Evolutionary conservation across 192 early-diverging fungal species (phyloP).

Genomic region (Podila horticola): DNA sequence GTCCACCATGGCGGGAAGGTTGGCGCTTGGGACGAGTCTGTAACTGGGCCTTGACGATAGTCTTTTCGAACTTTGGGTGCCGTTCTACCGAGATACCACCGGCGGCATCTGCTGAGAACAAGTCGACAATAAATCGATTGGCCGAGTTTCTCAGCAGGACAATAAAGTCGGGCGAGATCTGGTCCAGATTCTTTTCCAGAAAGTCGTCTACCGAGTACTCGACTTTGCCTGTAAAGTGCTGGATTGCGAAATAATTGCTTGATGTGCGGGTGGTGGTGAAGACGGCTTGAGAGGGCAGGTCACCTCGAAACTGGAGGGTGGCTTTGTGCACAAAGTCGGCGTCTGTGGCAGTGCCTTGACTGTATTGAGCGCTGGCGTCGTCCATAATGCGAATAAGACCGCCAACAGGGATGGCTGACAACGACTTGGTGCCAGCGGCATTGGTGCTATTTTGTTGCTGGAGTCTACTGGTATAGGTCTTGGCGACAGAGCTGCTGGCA

Average conservation of each 20-base stretch:
- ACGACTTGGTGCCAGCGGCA: slow-evolving; percentile 7
- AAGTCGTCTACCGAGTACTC: slow-evolving; percentile 86
- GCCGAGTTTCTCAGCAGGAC: slow-evolving; percentile 76
- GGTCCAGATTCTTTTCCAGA: slow-evolving; percentile 78
- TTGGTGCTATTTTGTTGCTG: slow-evolving; percentile 23
- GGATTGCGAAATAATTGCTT: slow-evolving; percentile 72
- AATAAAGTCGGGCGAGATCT: slow-evolving; percentile 85
- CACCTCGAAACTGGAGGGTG: slow-evolving; percentile 48
- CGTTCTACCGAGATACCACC: slow-evolving; percentile 71
- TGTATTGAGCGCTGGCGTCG: slow-evolving; percentile 54
- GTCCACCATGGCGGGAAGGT: slow-evolving; percentile 58
- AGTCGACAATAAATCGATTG: slow-evolving; percentile 77
- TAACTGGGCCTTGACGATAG: slow-evolving; percentile 81
- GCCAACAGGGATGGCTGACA: slow-evolving; percentile 42
- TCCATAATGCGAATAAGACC: slow-evolving; percentile 60
- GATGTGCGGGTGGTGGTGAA: slow-evolving; percentile 50
- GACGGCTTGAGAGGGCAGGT: slow-evolving; percentile 46
- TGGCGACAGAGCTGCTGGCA: neutral
- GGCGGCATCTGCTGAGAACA: slow-evolving; percentile 75
- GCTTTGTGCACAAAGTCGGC: slow-evolving; percentile 52
- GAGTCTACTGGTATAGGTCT: slow-evolving; percentile 9
- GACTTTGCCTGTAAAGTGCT: slow-evolving; percentile 77
- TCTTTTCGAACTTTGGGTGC: slow-evolving; percentile 77
- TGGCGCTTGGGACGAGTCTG: slow-evolving; percentile 77
- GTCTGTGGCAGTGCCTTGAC: slow-evolving; percentile 59